Base-by-base conservation (phyloP, 768 basidiomycete genomes). In the Kwoniella sp. region DNA sequence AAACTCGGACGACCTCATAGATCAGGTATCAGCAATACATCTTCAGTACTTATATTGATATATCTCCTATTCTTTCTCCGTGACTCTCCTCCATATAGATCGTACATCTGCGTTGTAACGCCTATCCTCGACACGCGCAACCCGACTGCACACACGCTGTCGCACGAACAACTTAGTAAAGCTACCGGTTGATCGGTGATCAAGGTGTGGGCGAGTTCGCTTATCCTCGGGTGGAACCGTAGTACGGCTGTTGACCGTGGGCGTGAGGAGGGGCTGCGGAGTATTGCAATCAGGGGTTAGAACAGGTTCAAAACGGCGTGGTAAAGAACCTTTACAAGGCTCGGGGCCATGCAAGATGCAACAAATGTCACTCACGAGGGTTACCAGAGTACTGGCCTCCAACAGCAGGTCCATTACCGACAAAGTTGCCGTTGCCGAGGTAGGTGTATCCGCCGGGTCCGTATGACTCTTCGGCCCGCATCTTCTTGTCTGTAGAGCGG, bases 341-440 rank as follows among this genome's bases (percentile, higher is more conserved):
- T n/a, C 41, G 11, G 41, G n/a, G n/a, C n/a, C n/a, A n/a, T n/a
- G n/a, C n/a, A n/a, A n/a, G n/a, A n/a, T n/a, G n/a, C n/a, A n/a
- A n/a, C n/a, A n/a, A 52, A 26, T 22, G 34, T 55, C 15, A 61
- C 58, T 61, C 38, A 63, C 63, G 37, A 55, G 65, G 58, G n/a
- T 53, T 55, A 13, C 61, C 61, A 41, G 58, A 22, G 38, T 48
- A 26, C 8, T 30, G 41, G 41, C 20, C 26, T 47, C 58, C 58
- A 12, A 31, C 58, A 4, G 30, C 56, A 54, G 61, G 60, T 52
- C 65, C 73, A 25, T 58, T 65, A 25, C 53, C 63, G 31, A 66
- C 75, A 58, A 76, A 80, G 29, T 80, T 62, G 1, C 79, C 79
- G 61, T 77, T 75, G 13, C 76, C 76, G 38, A 80, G 41, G 50